Base-by-base conservation (phyloP, 2,329 filamentous ascomycete genomes). In the Colletotrichum echinochloae region DNA sequence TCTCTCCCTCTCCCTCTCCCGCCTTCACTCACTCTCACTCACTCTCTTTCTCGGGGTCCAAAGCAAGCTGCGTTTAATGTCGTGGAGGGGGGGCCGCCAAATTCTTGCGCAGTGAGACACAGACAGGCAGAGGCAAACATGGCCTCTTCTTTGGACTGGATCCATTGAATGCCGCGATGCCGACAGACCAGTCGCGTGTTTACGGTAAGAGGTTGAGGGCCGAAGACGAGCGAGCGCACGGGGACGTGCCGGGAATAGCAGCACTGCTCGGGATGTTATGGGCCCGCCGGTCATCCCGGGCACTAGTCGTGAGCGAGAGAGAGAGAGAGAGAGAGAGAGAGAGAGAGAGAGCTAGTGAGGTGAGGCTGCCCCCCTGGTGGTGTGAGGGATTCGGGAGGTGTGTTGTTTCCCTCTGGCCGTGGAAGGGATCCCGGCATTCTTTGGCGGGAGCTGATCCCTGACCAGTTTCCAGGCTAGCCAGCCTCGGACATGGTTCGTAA, bases 161-260 rank as follows among this genome's bases (percentile, higher is more conserved):
- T 30, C 48, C 46, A 46, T 60, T 41, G 23, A 39, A 55, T 66
- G 35, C 66, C 66, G 66, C 37, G 66, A 65, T n/a, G 48, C 62
- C 62, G 39, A 62, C n/a, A 55, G 55, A 70, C 33, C 23, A 70
- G 44, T 66, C 62, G 66, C 66, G 62, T 60, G 48, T 54, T 65
- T 46, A 7, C 46, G 48, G 37, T 48, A 20, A 60, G 23, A 35
- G 37, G 23, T 55, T 30, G 49, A 65, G 66, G 55, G 33, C 46
- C 66, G 66, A 59, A 54, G 62, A 60, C 23, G 55, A 44, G 55
- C 39, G 39, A 44, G 20, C 41, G 41, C 41, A 44, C 62, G 66
- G 66, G 60, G 54, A 60, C 62, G 48, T n/a, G 46, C 54, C 66
- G 66, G 66, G 62, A 66, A 70, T 60, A 66, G 44, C 30, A 26